Evolutionary conservation across 2,329 filamentous ascomycete genomes (phyloP).

Genomic region (Cladosporium sp.): DNA sequence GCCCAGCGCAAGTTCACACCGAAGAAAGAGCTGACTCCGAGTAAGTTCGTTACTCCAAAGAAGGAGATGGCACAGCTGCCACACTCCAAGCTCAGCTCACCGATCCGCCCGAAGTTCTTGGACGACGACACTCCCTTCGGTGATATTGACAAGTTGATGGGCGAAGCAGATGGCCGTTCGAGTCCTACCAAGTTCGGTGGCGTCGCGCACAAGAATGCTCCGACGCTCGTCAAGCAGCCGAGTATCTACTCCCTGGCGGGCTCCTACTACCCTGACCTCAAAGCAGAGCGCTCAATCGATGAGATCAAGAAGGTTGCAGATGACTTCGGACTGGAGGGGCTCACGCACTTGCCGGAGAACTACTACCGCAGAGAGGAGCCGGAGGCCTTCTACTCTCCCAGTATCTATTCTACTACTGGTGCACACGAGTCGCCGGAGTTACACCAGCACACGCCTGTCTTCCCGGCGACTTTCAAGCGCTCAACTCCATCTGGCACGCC

Average conservation of each 20-base stretch:
- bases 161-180: constrained; percentile 13
- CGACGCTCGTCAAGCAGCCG: constrained; percentile 25
- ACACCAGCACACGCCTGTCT: no score
- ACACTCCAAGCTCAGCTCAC: constrained; percentile 1
- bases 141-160: constrained; percentile 15
- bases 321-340: constrained; percentile 27
- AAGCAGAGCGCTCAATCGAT: constrained; percentile 21
- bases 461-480: no score
- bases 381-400: constrained; percentile 24
- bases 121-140: neutral
- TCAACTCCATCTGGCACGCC: no score
- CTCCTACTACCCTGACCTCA: constrained; percentile 24
- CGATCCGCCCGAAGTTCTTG: neutral
- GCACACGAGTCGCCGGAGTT: neutral
- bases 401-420: constrained; percentile 22
- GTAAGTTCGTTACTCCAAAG: neutral
- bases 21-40: neutral
- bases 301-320: constrained; percentile 27
- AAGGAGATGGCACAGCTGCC: neutral
- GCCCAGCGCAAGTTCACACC: neutral
- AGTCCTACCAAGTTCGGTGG: constrained; percentile 25
- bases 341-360: constrained; percentile 25
- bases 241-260: constrained; percentile 29
- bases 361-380: constrained; percentile 14
- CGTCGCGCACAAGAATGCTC: constrained; percentile 20